Percentiles rank a stretch among this genome's conserved stretches.
These are phyloP conservation scores for Tetrahymena thermophila DNA, from an alignment of 73 alveolate species.

Conservation along the genomic window DNA sequence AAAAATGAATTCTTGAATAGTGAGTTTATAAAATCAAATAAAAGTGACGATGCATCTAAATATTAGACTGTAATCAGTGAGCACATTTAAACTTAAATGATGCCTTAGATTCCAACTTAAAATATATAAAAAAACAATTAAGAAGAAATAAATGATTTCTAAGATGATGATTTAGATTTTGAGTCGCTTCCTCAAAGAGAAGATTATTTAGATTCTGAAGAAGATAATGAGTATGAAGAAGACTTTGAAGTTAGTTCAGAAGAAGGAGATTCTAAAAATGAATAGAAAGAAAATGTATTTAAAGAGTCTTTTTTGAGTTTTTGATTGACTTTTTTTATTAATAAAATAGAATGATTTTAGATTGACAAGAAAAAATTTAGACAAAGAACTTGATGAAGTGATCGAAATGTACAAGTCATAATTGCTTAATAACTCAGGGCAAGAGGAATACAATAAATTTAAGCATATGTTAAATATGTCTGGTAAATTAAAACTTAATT, in stretches of 20 bases:
- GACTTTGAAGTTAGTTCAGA: not conserved
- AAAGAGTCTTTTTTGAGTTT: not conserved
- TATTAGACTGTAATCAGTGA: not conserved
- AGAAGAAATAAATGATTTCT: not conserved
- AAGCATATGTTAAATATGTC: not conserved
- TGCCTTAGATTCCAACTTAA: not conserved
- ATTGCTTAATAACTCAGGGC: not conserved
- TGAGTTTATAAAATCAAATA: not conserved
- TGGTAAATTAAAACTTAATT: not conserved
- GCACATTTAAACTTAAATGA: not conserved
- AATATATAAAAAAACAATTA: not conserved
- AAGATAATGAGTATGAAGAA: not conserved
- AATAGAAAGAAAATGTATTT: not conserved
- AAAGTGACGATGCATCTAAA: not conserved
- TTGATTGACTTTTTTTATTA: not conserved
- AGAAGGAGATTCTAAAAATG: not conserved
- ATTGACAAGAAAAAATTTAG: not conserved
- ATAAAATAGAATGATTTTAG: not conserved
- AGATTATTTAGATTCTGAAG: not conserved
- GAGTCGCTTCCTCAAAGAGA: not conserved
- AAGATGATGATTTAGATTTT: not conserved
- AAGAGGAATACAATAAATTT: not conserved
- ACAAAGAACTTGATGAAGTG: not conserved
- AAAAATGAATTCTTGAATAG: not conserved
- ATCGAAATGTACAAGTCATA: not conserved